Conservation (phyloP, 2,329 filamentous ascomycete species). For the Neospermospora avenae region DNA sequence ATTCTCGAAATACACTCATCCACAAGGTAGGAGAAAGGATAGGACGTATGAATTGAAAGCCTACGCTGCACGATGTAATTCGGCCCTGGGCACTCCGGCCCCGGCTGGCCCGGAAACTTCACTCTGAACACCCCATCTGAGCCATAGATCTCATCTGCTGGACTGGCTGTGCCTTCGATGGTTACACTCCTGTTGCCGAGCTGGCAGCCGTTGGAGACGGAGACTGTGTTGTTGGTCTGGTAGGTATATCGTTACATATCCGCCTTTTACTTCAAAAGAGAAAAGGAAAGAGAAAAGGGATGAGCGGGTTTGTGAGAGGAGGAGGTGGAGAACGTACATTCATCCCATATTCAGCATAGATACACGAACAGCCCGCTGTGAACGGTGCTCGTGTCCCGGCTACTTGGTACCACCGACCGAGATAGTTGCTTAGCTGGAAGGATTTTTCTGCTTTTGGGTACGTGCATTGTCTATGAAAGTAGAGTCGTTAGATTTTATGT, state of each 20-base stretch:
- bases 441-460: conserved; percentile 5
- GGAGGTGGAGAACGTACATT: neutral
- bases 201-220: conserved; percentile 8
- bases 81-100: neutral
- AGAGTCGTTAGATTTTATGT: no score
- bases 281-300: neutral
- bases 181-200: neutral
- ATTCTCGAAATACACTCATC: neutral
- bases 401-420: conserved; percentile 3
- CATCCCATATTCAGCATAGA: conserved; percentile 1
- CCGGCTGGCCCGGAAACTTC: neutral
- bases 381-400: conserved; percentile 2
- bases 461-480: neutral
- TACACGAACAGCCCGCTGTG: conserved; percentile 4
- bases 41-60: neutral
- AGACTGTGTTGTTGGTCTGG: conserved; percentile 1
- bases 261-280: neutral
- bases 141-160: conserved; percentile 1
- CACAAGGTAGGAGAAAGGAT: neutral
- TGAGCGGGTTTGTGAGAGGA: neutral
- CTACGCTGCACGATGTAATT: conserved; percentile 7
- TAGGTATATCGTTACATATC: no score
- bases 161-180: neutral
- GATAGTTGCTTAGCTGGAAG: conserved; percentile 1
- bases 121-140: conserved; percentile 3